Conservation (phyloP, 768 basidiomycete genomes). For the Rhodotorula graminis region DNA sequence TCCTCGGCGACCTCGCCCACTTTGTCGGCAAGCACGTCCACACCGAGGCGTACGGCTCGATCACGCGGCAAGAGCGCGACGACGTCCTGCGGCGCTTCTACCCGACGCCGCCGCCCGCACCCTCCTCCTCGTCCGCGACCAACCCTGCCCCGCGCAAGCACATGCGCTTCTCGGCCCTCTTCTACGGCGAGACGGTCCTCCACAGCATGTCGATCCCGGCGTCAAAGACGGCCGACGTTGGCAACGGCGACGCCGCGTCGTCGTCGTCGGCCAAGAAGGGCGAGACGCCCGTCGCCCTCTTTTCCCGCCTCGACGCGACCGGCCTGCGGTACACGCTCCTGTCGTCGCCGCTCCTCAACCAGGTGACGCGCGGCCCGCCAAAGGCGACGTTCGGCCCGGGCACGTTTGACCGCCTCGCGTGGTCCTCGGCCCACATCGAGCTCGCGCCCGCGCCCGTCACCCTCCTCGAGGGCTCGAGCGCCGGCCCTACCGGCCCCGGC, state of each 20-base stretch:
- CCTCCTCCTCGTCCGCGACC: not conserved
- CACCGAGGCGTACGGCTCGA: not conserved
- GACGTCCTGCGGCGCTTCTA: not conserved
- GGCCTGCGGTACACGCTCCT: constrained; percentile 22
- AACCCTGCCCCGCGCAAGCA: not conserved
- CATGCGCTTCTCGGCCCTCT: constrained; percentile 5
- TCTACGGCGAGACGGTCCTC: constrained; percentile 9
- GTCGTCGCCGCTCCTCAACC: constrained; percentile 15
- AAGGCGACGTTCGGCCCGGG: constrained; percentile 8
- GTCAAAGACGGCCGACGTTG: not conserved
- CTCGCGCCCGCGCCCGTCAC: not conserved
- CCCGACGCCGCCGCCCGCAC: not conserved
- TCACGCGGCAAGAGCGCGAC: constrained; percentile 17
- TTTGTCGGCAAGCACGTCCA: constrained; percentile 18
- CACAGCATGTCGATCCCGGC: not conserved
- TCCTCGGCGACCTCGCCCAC: constrained; percentile 3
- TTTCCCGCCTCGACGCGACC: constrained; percentile 2
- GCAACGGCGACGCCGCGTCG: not conserved
- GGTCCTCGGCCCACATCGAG: not conserved
- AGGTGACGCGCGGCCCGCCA: constrained; percentile 19
- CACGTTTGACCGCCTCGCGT: constrained; percentile 1
- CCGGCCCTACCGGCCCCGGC: too few species aligned
- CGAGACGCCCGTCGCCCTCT: not conserved
- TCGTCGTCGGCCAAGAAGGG: not conserved
- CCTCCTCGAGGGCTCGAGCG: not conserved